Evolutionary conservation across 116 monocot species (phyloP), one percentile per base, ranked within the genome.

Genomic region (Zostera marina): DNA sequence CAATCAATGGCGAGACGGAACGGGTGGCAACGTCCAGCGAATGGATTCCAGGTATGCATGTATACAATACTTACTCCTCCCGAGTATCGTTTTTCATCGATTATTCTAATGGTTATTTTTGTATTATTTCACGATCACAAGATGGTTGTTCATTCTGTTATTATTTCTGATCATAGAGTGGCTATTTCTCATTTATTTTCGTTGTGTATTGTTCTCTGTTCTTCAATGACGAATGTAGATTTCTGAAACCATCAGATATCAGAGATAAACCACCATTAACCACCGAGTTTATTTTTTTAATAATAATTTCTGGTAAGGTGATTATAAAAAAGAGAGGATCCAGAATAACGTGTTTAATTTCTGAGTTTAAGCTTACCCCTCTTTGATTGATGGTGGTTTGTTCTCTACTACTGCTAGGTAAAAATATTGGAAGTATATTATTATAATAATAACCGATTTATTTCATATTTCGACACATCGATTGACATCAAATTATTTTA

Each of bases 11-110:
- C 71, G 17, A 72, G 85, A 56, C 68, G 85, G 14, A 72, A 85
- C 62, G 85, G 85, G 24, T 85, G 80, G 81, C 80, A 81, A 62
- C 72, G 80, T 38, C 85, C 85, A 12, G 69, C 72, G 11, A 77
- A 85, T 62, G 66, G 69, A 13, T 75, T 85, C 42, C 85, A 85
- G 85, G 85, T 85, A 9, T 9, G n/a, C 4, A 5, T 0, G 12
- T 16, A 45, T 3, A 40, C 21, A 11, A 68, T 38, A 22, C 24
- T 58, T 13, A 22, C 38, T 52, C 17, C 11, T 52, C 21, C 13
- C 13, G 32, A n/a, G n/a, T n/a, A n/a, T n/a, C n/a, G 8, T 16
- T 41, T 40, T 59, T 52, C 4, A 57, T 43, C 57, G 4, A 20
- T 22, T 25, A 6, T 23, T 8, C 8, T n/a, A 4, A 56, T 56